Base-by-base conservation (phyloP, 768 basidiomycete genomes). In the Termitomyces sp. region DNA sequence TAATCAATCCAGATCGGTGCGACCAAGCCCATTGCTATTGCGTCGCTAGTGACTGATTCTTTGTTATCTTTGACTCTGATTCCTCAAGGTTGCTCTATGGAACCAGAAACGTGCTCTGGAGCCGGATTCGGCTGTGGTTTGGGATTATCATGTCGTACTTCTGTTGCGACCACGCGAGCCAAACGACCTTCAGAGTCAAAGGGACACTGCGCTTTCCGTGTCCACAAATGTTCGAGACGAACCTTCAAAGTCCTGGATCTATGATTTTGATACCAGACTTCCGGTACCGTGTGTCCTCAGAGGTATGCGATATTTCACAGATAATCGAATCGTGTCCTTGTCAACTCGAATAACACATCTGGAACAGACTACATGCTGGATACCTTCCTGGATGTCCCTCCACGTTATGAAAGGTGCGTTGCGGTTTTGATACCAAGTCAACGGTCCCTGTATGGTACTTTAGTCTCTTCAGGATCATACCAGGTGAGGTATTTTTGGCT, bases 61-160 rank as follows among this genome's bases (percentile, higher is more conserved):
- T 43, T 30, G 6, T 22, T 47, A 28, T 46, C 16, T 44, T 36
- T 22, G 35, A 26, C 48, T 28, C 41, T 41, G n/a, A 40, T 41
- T 26, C 56, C 51, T 55, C 32, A 61, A 88, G 87, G 82, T 87
- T 36, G 85, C 84, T 28, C 66, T 90, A 46, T 87, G 84, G 83
- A 74, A 73, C 57, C 88, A 88, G 68, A 80, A 78, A 61, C 71
- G 70, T 28, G 74, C 76, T 13, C 59, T 58, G 16, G 64, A 69
- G 16, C 65, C 62, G 30, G 70, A 70, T 36, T 62, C 54, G 3
- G 69, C 79, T 43, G 78, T 88, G 20, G 69, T 89, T 43, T 90
- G 87, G 87, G 88, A 90, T 66, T 90, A 90, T 69, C 88, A 90
- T 64, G 87, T 86, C 62, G 69, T 90, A 43, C 76, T 87, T 13